These are phyloP conservation scores for Hemisphaericaspora nanyangensis DNA, from an alignment of 805 yeast species.

Conservation along the genomic window DNA sequence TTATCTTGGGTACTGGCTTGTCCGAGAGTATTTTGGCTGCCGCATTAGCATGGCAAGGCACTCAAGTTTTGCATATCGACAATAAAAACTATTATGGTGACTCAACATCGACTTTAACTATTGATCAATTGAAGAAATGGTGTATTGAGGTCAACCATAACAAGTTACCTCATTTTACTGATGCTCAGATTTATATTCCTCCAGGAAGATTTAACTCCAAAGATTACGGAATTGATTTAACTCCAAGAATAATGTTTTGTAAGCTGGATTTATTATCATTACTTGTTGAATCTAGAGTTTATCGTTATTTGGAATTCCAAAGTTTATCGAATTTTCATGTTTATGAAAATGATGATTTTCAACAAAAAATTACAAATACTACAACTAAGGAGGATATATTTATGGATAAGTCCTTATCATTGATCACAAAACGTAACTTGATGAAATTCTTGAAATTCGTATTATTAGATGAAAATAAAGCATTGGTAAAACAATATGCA, in stretches of 20 bases:
- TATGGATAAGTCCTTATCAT: conserved; percentile 75
- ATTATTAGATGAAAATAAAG: conserved; percentile 46
- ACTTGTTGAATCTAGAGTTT: conserved; percentile 79
- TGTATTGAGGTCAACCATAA: conserved; percentile 62
- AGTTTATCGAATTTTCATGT: conserved; percentile 86
- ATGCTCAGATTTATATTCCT: conserved; percentile 81
- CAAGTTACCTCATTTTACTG: conserved; percentile 44
- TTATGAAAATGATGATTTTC: conserved; percentile 89
- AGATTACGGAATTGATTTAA: conserved; percentile 83
- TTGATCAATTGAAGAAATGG: conserved; percentile 85
- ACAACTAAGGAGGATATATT: conserved; percentile 87
- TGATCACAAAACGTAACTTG: conserved; percentile 73
- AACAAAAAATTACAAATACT: conserved; percentile 62
- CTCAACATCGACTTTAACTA: conserved; percentile 75
- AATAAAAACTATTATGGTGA: conserved; percentile 86
- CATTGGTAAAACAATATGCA: conserved; percentile 54
- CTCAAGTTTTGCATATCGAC: conserved; percentile 89
- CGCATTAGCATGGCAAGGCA: conserved; percentile 97
- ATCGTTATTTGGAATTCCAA: conserved; percentile 88
- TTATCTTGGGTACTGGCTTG: conserved; percentile 90
- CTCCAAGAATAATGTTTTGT: conserved; percentile 86
- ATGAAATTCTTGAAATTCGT: conserved; percentile 93
- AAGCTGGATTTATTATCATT: conserved; percentile 81
- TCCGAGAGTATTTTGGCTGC: conserved; percentile 88
- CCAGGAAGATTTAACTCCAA: conserved; percentile 51